phyloP scores from a whole-genome alignment of 495 filamentous ascomycete genomes.

The Hypoxylon perforatum region DNA sequence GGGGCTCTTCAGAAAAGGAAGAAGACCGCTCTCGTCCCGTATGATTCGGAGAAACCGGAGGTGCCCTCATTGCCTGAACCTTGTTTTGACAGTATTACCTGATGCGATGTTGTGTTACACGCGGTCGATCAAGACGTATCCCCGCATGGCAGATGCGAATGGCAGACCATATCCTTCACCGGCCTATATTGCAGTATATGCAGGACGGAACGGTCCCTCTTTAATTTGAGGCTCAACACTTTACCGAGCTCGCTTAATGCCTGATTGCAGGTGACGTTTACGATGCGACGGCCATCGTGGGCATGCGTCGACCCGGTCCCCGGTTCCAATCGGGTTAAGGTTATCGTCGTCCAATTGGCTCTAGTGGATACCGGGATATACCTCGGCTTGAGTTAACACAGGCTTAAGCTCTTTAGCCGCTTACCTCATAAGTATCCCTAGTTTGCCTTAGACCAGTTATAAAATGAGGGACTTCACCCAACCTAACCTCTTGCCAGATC shows the following conservation, averaged over 20 bases:
- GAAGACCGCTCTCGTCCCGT: conserved; percentile 41
- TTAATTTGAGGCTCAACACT: too few relatives aligned
- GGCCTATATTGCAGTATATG: too few relatives aligned
- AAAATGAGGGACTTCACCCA: neutral
- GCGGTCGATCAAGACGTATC: neutral
- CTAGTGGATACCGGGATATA: neutral
- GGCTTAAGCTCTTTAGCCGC: neutral
- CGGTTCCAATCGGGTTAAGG: too few relatives aligned
- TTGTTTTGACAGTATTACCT: neutral
- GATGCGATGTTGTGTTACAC: neutral
- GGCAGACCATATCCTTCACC: neutral
- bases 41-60: conserved; percentile 9
- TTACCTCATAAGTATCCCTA: neutral
- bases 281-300: too few relatives aligned
- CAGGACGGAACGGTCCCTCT: too few relatives aligned
- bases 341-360: neutral
- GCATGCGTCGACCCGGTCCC: too few relatives aligned
- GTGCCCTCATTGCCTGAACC: neutral
- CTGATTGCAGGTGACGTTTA: too few relatives aligned
- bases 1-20: conserved; percentile 44
- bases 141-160: neutral
- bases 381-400: neutral
- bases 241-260: too few relatives aligned
- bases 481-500: neutral
- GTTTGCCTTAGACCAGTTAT: neutral